These are phyloP conservation scores for Hypoxylon intermedium DNA, from an alignment of 495 filamentous ascomycete genomes.

Conservation along the genomic window DNA sequence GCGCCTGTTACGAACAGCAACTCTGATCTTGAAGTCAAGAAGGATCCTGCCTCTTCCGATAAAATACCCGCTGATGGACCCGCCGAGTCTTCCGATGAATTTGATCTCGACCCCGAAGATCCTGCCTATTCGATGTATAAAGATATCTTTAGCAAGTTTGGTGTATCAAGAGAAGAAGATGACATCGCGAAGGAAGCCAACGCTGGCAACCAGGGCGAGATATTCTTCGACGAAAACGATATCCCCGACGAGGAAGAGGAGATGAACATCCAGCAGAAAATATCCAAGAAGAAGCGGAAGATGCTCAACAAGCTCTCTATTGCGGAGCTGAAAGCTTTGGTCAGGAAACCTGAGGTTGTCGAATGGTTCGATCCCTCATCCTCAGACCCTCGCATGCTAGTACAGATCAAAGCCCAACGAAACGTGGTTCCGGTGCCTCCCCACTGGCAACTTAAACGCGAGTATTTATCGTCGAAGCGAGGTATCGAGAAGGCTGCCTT, in stretches of 20 bases:
- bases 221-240: conserved; percentile 84
- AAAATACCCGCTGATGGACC: conserved; percentile 56
- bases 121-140: conserved; percentile 85
- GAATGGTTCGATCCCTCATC: conserved; percentile 98
- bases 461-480: conserved; percentile 94
- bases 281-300: conserved; percentile 95
- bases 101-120: conserved; percentile 67
- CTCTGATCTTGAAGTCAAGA: conserved; percentile 50
- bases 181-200: conserved; percentile 66
- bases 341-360: conserved; percentile 89
- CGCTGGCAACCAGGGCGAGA: conserved; percentile 82
- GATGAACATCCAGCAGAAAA: conserved; percentile 65
- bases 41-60: conserved; percentile 42
- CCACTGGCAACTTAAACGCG: conserved; percentile 94
- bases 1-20: conserved; percentile 29
- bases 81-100: conserved; percentile 22
- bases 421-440: conserved; percentile 94
- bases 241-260: conserved; percentile 88
- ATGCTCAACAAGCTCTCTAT: conserved; percentile 89
- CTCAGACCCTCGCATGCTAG: conserved; percentile 83
- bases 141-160: conserved; percentile 77
- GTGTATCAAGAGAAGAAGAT: conserved; percentile 56
- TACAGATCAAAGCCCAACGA: conserved; percentile 92
- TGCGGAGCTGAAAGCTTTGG: conserved; percentile 91
- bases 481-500: conserved; percentile 96